These are phyloP conservation scores for Penicillium sp. DNA, from an alignment of 2,329 filamentous ascomycete species.

Conservation along the genomic window DNA sequence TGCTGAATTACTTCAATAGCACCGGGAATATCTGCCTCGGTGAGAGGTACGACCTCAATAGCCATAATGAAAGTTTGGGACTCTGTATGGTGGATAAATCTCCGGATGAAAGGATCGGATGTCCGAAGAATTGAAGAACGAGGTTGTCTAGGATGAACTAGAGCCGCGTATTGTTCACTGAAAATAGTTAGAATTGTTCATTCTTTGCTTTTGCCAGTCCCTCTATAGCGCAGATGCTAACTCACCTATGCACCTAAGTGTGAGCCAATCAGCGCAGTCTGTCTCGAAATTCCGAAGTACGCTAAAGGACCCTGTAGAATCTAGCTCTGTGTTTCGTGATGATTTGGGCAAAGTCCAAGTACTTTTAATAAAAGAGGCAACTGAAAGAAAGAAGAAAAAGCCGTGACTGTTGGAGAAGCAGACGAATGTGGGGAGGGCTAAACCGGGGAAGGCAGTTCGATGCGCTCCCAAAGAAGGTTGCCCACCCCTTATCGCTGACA, in stretches of 20 bases:
- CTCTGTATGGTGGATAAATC: not conserved
- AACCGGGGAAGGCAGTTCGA: conserved; percentile 23
- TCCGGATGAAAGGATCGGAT: not conserved
- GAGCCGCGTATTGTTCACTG: not conserved
- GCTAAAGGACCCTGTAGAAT: not conserved
- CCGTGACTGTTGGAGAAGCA: not conserved
- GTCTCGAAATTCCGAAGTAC: not conserved
- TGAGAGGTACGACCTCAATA: conserved; percentile 57
- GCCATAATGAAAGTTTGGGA: conserved; percentile 39
- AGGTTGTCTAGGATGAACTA: not conserved
- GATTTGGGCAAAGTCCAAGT: not conserved
- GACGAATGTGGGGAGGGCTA: conserved; percentile 17
- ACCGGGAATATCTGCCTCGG: conserved; percentile 60
- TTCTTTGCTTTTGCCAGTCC: not conserved
- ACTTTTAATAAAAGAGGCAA: not conserved
- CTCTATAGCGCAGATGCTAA: not conserved
- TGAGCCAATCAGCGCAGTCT: not conserved
- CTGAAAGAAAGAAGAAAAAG: not conserved
- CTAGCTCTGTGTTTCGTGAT: not conserved
- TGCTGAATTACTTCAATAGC: conserved; percentile 64
- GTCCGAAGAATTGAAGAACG: not conserved
- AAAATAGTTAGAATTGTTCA: not conserved
- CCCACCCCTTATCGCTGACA: conserved; percentile 8
- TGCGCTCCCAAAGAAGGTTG: conserved; percentile 6
- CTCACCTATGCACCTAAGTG: not conserved